phyloP scores from a whole-genome alignment of 148 eudicot species.

The Beta vulgaris region DNA sequence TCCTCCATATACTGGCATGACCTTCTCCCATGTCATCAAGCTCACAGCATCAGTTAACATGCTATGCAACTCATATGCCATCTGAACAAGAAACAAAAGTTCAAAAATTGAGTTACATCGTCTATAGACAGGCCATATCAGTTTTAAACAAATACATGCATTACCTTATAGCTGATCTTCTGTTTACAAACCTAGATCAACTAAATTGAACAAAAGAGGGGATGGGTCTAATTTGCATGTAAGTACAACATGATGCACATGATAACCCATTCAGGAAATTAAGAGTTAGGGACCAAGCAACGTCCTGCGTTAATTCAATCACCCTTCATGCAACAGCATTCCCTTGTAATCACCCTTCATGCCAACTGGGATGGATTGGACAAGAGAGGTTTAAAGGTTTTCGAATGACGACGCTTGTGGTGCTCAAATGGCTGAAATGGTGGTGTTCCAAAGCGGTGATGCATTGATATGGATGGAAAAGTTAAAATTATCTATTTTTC shows the following conservation, averaged over 20 bases:
- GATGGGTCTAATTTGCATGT: not conserved
- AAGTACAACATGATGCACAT: not conserved
- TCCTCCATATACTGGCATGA: conserved; percentile 89
- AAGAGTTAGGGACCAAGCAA: no score
- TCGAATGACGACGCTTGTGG: no score
- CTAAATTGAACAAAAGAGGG: not conserved
- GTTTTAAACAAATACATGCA: no score
- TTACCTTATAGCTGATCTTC: not conserved
- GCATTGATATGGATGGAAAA: no score
- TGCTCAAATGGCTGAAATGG: no score
- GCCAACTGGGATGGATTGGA: no score
- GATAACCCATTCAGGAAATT: not conserved
- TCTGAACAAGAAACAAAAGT: conserved; percentile 42
- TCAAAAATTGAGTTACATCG: not conserved
- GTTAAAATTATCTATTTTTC: no score
- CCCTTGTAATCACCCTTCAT: no score
- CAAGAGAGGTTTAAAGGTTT: no score
- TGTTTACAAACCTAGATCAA: not conserved
- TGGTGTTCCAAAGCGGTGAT: no score
- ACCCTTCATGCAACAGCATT: no score
- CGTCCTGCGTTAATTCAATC: no score
- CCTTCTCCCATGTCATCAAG: conserved; percentile 73
- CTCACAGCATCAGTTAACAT: conserved; percentile 80
- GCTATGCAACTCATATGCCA: conserved; percentile 92
- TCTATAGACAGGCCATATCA: not conserved